Percentiles rank a stretch among this genome's conserved stretches.
Conservation (phyloP, 192 early-diverging fungal species). For the Backusella macrospora region DNA sequence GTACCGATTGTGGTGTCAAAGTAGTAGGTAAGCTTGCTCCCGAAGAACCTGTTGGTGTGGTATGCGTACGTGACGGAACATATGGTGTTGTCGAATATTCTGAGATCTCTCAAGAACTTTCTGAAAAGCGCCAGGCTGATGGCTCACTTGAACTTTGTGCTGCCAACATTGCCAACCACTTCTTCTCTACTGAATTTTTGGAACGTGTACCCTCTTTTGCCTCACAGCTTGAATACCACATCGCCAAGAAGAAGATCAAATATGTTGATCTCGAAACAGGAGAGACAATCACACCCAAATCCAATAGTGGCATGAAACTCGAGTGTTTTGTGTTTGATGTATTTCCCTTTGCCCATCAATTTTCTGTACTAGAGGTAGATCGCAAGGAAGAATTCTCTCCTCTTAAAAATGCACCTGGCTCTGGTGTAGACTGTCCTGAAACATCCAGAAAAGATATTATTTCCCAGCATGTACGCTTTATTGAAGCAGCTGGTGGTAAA, state of each 20-base stretch:
- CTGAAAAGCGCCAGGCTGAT: constrained; percentile 65
- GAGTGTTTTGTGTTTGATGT: constrained; percentile 99
- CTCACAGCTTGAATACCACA: constrained; percentile 88
- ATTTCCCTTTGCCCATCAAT: constrained; percentile 83
- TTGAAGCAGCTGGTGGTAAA: constrained; percentile 83
- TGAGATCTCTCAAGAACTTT: constrained; percentile 84
- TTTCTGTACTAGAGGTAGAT: constrained; percentile 93
- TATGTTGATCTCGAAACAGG: constrained; percentile 81
- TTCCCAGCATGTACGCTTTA: constrained; percentile 85
- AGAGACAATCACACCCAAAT: constrained; percentile 66
- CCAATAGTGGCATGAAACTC: constrained; percentile 96
- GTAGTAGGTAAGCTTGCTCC: constrained; percentile 88
- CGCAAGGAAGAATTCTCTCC: constrained; percentile 97
- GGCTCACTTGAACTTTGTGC: constrained; percentile 84
- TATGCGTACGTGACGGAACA: constrained; percentile 83
- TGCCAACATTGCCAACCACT: constrained; percentile 99
- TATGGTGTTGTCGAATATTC: constrained; percentile 96
- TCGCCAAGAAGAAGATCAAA: constrained; percentile 98
- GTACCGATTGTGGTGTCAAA: constrained; percentile 94
- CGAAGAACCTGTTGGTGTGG: constrained; percentile 93
- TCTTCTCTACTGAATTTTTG: constrained; percentile 92
- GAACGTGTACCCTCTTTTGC: constrained; percentile 84
- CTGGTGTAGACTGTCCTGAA: constrained; percentile 88
- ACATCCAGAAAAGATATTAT: constrained; percentile 90
- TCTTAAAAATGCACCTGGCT: constrained; percentile 94